Evolutionary conservation across 179 eudicot genomes (phyloP).

Genomic region (Amaranthus tricolor): DNA sequence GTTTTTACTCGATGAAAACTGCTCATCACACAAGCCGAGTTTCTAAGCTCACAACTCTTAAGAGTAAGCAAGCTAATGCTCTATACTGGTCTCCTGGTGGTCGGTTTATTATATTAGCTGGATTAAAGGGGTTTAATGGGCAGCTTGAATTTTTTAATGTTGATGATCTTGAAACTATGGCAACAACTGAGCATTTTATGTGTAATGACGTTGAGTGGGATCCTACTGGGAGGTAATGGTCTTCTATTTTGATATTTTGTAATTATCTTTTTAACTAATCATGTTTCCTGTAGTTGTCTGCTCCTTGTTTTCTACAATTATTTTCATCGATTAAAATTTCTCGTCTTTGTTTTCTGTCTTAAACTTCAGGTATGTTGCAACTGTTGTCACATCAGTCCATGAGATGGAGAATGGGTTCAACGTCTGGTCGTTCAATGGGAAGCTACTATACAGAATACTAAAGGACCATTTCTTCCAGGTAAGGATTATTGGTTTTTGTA

Average conservation of each 20-base stretch:
- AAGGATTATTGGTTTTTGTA: slow-evolving; percentile 9
- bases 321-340: not conserved
- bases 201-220: slow-evolving; percentile 98
- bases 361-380: slow-evolving; percentile 82
- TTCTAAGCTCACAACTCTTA: slow-evolving; percentile 80
- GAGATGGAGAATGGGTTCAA: slow-evolving; percentile 95
- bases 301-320: not conserved
- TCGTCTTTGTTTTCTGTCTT: not conserved
- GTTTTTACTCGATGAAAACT: slow-evolving; percentile 85
- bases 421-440: slow-evolving; percentile 87
- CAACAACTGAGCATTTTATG: slow-evolving; percentile 88
- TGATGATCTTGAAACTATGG: slow-evolving; percentile 99
- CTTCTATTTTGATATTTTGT: not conserved
- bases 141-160: slow-evolving; percentile 92
- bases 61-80: slow-evolving; percentile 93
- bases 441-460: slow-evolving; percentile 63
- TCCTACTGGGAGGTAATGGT: slow-evolving; percentile 87
- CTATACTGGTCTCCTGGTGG: slow-evolving; percentile 97
- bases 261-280: too few species aligned
- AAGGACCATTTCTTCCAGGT: slow-evolving; percentile 96
- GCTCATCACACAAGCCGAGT: slow-evolving; percentile 66
- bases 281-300: not conserved
- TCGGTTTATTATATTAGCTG: slow-evolving; percentile 73
- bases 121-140: slow-evolving; percentile 93
- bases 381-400: slow-evolving; percentile 80